Percentiles rank a stretch among this genome's conserved stretches.
phyloP scores from a whole-genome alignment of 2,329 filamentous ascomycete genomes.

The Pezicula neosporulosa region DNA sequence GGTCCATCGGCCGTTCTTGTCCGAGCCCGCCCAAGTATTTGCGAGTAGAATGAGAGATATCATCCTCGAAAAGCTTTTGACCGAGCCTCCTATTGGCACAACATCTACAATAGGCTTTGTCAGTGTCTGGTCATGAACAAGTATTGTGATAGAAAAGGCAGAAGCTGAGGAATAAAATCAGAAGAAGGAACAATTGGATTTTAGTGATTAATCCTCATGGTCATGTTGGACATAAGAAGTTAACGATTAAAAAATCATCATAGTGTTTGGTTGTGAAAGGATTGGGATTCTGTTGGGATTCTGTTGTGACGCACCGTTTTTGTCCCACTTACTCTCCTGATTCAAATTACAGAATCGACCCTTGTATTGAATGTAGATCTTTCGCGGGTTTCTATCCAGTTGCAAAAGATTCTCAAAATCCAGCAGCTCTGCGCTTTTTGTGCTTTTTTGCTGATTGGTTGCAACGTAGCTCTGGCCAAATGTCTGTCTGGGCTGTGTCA shows the following conservation, averaged over 20 bases:
- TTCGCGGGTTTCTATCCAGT: no score
- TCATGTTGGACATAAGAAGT: constrained; percentile 29
- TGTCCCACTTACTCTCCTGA: no score
- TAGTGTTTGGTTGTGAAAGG: constrained; percentile 15
- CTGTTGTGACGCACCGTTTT: no score
- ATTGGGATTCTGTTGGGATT: constrained; percentile 5
- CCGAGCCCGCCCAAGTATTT: no score
- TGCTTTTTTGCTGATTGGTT: constrained; percentile 40
- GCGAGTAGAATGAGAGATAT: no score
- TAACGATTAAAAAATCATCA: constrained; percentile 42
- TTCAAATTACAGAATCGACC: no score
- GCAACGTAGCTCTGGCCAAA: constrained; percentile 38
- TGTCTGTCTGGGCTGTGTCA: constrained; percentile 44
- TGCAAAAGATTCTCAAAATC: constrained; percentile 16
- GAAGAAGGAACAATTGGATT: constrained; percentile 99
- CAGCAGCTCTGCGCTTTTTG: constrained; percentile 32
- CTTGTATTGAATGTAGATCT: no score
- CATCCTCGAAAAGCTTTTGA: no score
- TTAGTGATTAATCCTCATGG: constrained; percentile 52
- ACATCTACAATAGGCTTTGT: no score
- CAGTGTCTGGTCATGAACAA: no score
- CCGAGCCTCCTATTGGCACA: no score
- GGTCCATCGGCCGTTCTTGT: no score
- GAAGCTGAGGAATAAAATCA: constrained; percentile 51
- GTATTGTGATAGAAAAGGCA: not conserved